Evolutionary conservation across 768 basidiomycete species (phyloP), one percentile per base, ranked within the genome.

Genomic region (Udeniomyces megalosporus): DNA sequence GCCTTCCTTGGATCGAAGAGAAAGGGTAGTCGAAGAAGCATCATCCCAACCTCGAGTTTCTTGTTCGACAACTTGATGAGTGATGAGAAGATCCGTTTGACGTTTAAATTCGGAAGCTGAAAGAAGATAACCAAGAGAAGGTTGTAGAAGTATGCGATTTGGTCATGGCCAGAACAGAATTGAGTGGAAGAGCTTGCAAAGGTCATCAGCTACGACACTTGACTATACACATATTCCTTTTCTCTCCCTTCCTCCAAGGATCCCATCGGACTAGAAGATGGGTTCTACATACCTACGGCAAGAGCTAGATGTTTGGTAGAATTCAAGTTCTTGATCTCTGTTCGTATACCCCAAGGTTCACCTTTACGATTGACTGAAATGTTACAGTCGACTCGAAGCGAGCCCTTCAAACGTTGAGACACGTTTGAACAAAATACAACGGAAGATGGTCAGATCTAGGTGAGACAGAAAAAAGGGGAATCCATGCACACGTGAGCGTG

Each of bases 271-370:
- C n/a, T n/a, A n/a, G n/a, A n/a, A n/a, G 14, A 31, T 26, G 46
- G 29, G 3, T 31, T 34, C 7, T 32, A 68, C 75, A 52, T 15
- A 95, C 93, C 79, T 56, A 96, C 88, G 14, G 92, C 93, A 20
- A 81, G 78, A 72, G 80, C 80, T 75, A 90, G 84, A 72, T 85
- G 90, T 66, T 81, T 82, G 47, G 95, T 78, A 58, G 89, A 90
- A 71, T 96, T 96, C 47, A 99, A 78, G 69, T 99, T 99, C 74
- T 99, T 99, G 68, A 99, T 82, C 74, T 99, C 93, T 69, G 90
- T 92, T 32, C 93, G 82, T 1, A 85, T 93, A 2, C 91, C 75
- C 4, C 66, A 70, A 3, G 80, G 73, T 6, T 79, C 74, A 10
- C 84, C 83, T 46, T 75, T 71, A 51, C 79, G 79, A 69, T 88